Evolutionary conservation across 495 filamentous ascomycete genomes (phyloP), one percentile per base, ranked within the genome.

Genomic region (Trypethelium eluteriae): DNA sequence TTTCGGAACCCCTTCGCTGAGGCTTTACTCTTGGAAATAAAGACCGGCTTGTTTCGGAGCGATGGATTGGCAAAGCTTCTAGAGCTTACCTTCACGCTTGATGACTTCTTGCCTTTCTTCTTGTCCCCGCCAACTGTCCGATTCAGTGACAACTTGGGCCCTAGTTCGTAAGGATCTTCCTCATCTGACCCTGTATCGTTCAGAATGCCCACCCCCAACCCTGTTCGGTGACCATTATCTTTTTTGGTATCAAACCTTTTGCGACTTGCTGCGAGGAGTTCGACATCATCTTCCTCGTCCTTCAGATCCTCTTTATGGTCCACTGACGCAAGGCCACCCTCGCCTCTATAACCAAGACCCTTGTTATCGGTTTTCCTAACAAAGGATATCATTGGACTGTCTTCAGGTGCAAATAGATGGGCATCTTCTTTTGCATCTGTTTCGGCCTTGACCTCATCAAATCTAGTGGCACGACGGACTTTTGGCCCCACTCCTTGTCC

Each of bases 121-220:
- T 91, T 95, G 62, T 93, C 89, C 2, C 88, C 88, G 38, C 90
- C 93, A 72, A 98, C 87, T 3, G 86, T 82, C 61, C 86, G 82
- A 70, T 91, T 96, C 75, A 96, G 96, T n/a, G 88, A 90, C 73
- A 96, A 93, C 72, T 86, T 86, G 7, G 94, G 94, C 0, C 94
- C 93, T 32, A 98, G 84, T 57, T 90, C 90, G 77, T 97, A 98
- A 0, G 90, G 90, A 72, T 98, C 95, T 72, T 97, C 94, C 65
- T 98, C 93, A 64, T 96, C 92, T n/a, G 94, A 97, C 2, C 92
- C 93, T 18, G 87, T 96, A 67, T 98, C 94, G 72, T 98, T 98
- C 63, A 98, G 76, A 32, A 97, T 79, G 2, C 94, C 94, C 14
- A 95, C 88, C 0, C 94, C 94, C 61, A 98, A 91, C 0, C 88